Base-by-base conservation (phyloP, 306 rosid genomes). In the Pyrus bretschneideri region DNA sequence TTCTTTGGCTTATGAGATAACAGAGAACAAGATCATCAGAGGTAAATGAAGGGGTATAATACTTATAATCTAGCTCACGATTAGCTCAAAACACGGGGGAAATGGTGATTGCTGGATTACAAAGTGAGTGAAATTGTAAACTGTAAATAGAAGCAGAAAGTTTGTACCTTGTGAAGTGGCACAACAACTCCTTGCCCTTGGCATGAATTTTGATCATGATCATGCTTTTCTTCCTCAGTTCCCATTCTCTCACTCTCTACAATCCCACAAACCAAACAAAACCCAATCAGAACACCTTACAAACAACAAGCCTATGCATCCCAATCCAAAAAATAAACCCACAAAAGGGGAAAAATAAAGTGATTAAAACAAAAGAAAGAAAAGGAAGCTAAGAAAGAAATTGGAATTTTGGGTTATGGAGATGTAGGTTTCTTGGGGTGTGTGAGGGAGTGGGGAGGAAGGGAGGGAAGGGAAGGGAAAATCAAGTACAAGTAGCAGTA, bases 91-190 rank as follows among this genome's bases (percentile, higher is more conserved):
- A 51, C 21, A 51, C 55, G 2, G 8, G 18, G 55, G 55, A 15
- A 45, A 40, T n/a, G 51, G 49, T 13, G 58, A 44, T 7, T 51
- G 2, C 5, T 27, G 11, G 57, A 69, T 5, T 6, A 69, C 70
- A 49, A 29, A 40, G 14, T 15, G 66, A 70, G 22, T 46, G 27
- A 45, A 19, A 23, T 17, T 1, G 10, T 23, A 60, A 31, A 21
- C 1, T 13, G 68, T 40, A 63, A 44, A 30, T 38, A 31, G 79
- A 75, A 76, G 44, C 66, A 73, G 4, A 40, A 74, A 44, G 60
- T 25, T 61, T 8, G 46, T 58, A 93, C 98, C 98, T 82, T 86
- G 4, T 62, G 87, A 83, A 83, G 52, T 46, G 81, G 86, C 76
- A 85, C 66, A 77, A 68, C 69, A 25, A 87, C 69, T 73, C 81